Evolutionary conservation across 2,329 filamentous ascomycete genomes (phyloP).

Genomic region (Paecilomyces variotii): DNA sequence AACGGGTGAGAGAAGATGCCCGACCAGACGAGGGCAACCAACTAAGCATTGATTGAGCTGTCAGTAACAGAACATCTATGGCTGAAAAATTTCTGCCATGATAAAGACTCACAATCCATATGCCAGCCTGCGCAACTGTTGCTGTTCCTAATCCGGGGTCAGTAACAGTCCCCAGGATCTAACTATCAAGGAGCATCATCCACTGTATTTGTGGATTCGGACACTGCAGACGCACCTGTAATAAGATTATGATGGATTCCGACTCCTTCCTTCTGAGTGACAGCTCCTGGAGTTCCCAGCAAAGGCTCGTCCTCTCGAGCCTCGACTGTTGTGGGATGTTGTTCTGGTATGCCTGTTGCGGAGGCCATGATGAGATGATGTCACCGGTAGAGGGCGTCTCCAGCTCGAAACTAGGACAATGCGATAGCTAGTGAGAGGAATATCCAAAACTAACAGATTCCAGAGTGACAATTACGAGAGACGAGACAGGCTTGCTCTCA

Average conservation of each 20-base stretch:
- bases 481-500: not conserved
- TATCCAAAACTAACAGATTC: not conserved
- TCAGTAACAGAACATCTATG: not conserved
- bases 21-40: slow-evolving; percentile 69
- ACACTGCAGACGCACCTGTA: slow-evolving; percentile 50
- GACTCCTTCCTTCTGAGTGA: slow-evolving; percentile 57
- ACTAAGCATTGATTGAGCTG: slow-evolving; percentile 30
- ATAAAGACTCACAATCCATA: slow-evolving; percentile 51
- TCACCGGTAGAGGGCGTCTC: not conserved
- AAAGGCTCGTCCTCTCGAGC: slow-evolving; percentile 59
- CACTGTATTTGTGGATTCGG: not conserved
- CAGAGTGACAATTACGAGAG: not conserved
- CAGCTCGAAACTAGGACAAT: not conserved
- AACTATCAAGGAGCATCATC: not conserved
- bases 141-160: slow-evolving; percentile 59
- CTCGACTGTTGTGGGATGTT: slow-evolving; percentile 31
- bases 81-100: not conserved
- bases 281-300: slow-evolving; percentile 64
- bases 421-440: not conserved
- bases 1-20: slow-evolving; percentile 62
- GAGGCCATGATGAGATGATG: slow-evolving; percentile 51
- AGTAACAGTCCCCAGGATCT: slow-evolving; percentile 1
- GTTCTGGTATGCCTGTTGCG: slow-evolving; percentile 57
- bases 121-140: slow-evolving; percentile 69
- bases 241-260: slow-evolving; percentile 63